Evolutionary conservation across 2,329 filamentous ascomycete genomes (phyloP), one percentile per base, ranked within the genome.

Genomic region (Ophiosphaerella korrae): DNA sequence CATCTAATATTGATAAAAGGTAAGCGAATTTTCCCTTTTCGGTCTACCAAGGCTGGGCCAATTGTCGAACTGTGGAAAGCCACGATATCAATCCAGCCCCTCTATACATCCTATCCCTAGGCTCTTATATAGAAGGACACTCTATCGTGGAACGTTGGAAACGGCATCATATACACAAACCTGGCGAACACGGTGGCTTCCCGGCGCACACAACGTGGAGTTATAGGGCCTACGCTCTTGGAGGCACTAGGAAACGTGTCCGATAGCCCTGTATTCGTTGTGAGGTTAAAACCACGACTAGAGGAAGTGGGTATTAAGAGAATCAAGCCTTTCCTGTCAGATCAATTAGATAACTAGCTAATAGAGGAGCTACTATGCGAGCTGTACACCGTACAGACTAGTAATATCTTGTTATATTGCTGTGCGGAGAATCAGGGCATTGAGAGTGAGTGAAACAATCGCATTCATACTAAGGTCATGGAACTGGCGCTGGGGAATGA

Each of bases 91-190:
- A 5, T 26, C 8, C 24, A 26, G 5, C 24, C 24, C 24, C 24
- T 26, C 24, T 8, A 26, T 26, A n/a, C n/a, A n/a, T n/a, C n/a
- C n/a, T n/a, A n/a, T n/a, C n/a, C n/a, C n/a, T n/a, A n/a, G n/a
- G n/a, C n/a, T n/a, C n/a, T n/a, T n/a, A n/a, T n/a, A n/a, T n/a
- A n/a, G n/a, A n/a, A n/a, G n/a, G n/a, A n/a, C n/a, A n/a, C n/a
- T n/a, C n/a, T 33, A n/a, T n/a, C n/a, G n/a, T n/a, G n/a, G n/a
- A n/a, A n/a, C n/a, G 45, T 55, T 50, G 44, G 55, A 54, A 55
- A 55, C 42, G 45, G 52, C 11, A 48, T 55, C 13, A 50, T 42
- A 50, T 52, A 57, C 45, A 55, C 45, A 52, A n/a, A 45, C 51
- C 41, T 57, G 32, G 55, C 48, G 45, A 52, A 55, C 29, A 55